A percentile compares a stretch with the other conserved stretches of the same genome.
phyloP scores from a whole-genome alignment of 257 asterid genomes.

The Rubia yunnanensis region DNA sequence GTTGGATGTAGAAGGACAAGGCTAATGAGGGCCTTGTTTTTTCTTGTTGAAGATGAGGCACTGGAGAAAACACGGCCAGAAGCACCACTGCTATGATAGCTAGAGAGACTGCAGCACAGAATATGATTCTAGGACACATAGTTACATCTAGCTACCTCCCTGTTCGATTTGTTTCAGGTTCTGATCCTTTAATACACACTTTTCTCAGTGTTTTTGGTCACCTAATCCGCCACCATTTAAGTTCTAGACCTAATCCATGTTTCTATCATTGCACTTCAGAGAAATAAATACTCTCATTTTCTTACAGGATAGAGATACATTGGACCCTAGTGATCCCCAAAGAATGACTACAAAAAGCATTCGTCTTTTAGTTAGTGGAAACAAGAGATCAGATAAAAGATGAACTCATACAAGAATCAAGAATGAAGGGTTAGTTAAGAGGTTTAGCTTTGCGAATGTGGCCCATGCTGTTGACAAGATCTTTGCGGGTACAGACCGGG shows the following conservation, averaged over 20 bases:
- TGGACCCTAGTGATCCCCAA: background rate
- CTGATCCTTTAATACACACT: conserved; percentile 24
- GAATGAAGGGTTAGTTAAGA: conserved; percentile 29
- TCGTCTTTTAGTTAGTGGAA: background rate
- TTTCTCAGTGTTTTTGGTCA: conserved; percentile 39
- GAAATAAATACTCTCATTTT: too few species aligned
- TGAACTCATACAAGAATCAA: background rate
- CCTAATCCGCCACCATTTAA: conserved; percentile 40
- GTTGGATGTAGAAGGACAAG: conserved; percentile 60
- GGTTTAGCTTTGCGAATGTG: conserved; percentile 95
- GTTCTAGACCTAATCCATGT: conserved; percentile 8
- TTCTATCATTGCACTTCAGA: too few species aligned
- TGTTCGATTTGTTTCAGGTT: conserved; percentile 9
- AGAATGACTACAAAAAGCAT: conserved; percentile 6
- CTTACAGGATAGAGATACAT: too few species aligned
- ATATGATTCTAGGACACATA: conserved; percentile 57
- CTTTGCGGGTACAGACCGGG: conserved; percentile 95
- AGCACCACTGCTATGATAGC: conserved; percentile 59
- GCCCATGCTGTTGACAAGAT: conserved; percentile 96
- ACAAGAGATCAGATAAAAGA: background rate
- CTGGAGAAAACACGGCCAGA: conserved; percentile 61
- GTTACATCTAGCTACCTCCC: conserved; percentile 8
- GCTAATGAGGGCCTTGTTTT: conserved; percentile 22
- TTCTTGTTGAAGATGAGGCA: conserved; percentile 29
- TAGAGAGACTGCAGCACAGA: conserved; percentile 50